Evolutionary conservation across 805 yeast genomes (phyloP).

Genomic region (Candida xiaguanensis): DNA sequence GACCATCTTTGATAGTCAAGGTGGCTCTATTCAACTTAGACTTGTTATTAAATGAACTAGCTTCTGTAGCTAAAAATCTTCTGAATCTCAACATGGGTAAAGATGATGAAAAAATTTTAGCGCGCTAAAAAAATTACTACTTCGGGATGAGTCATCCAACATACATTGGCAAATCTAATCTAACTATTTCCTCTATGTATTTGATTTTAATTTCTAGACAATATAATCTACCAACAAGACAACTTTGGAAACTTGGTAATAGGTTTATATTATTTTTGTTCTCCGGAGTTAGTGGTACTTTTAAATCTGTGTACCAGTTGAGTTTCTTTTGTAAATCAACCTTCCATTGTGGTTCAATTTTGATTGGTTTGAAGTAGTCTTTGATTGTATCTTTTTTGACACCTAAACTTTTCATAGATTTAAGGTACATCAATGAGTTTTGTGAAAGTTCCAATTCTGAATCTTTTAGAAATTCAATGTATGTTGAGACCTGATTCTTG

Average conservation of each 20-base stretch:
- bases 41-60: conserved; percentile 29
- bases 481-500: conserved; percentile 31
- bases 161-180: conserved; percentile 33
- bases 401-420: conserved; percentile 34
- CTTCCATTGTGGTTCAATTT: conserved; percentile 26
- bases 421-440: conserved; percentile 32
- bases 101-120: not conserved
- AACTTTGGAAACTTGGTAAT: conserved; percentile 61
- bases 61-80: conserved; percentile 16
- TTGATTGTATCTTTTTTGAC: conserved; percentile 38
- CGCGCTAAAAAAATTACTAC: conserved; percentile 8
- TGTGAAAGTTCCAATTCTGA: conserved; percentile 30
- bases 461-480: conserved; percentile 32
- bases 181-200: conserved; percentile 34
- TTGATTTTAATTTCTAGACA: conserved; percentile 46
- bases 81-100: conserved; percentile 3
- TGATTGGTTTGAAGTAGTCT: conserved; percentile 30
- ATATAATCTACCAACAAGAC: conserved; percentile 58
- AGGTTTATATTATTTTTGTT: conserved; percentile 47
- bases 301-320: conserved; percentile 29
- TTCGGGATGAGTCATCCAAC: conserved; percentile 20
- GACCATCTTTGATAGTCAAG: conserved; percentile 87
- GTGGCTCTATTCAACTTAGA: conserved; percentile 74
- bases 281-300: conserved; percentile 38
- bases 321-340: conserved; percentile 12